These are phyloP conservation scores for Onygena corvina DNA, from an alignment of 2,329 filamentous ascomycete genomes.

Conservation along the genomic window DNA sequence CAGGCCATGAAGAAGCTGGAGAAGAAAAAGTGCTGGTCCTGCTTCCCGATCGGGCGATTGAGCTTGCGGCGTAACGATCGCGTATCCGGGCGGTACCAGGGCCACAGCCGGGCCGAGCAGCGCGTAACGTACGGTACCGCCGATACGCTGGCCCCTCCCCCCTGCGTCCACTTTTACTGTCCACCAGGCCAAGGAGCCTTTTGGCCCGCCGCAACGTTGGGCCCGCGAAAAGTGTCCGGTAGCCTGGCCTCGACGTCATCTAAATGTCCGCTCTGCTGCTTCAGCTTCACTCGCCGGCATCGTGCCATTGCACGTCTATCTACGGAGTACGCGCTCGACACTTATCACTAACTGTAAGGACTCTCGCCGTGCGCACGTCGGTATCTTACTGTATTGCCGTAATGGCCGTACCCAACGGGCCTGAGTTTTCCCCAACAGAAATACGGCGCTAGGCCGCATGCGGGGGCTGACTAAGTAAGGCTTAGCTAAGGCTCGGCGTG, in stretches of 20 bases:
- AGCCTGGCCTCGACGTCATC: neutral
- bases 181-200: neutral
- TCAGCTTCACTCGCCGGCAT: too few relatives aligned
- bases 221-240: too few relatives aligned
- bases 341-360: neutral
- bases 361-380: too few relatives aligned
- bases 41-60: neutral
- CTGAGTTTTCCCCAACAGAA: constrained; percentile 3
- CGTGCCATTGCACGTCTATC: too few relatives aligned
- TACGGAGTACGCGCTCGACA: too few relatives aligned
- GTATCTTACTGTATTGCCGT: too few relatives aligned
- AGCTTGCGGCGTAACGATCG: constrained; percentile 1
- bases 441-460: neutral
- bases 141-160: too few relatives aligned
- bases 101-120: neutral
- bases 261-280: neutral
- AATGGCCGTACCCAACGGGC: too few relatives aligned
- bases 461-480: neutral
- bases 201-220: neutral
- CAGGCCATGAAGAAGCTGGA: constrained; percentile 8
- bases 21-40: constrained; percentile 8
- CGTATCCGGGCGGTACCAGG: neutral
- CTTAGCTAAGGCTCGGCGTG: neutral
- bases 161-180: neutral
- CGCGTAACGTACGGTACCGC: constrained; percentile 1